A percentile compares a stretch with the other conserved stretches of the same genome.
These are phyloP conservation scores for Pluteus cervinus DNA, from an alignment of 768 basidiomycete species.

Conservation along the genomic window DNA sequence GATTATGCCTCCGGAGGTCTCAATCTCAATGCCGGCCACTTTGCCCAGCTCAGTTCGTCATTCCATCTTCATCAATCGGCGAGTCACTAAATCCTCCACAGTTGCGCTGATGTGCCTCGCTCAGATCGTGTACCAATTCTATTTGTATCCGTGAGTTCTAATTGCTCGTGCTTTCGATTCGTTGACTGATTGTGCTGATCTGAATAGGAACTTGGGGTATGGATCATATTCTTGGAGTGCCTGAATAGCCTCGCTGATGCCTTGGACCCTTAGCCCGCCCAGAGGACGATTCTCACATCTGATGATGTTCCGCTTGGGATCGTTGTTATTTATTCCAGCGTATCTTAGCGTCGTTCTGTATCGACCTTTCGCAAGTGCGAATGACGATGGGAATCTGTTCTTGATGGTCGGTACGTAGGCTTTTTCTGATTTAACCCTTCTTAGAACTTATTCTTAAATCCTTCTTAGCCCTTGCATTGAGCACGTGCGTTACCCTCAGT, in stretches of 20 bases:
- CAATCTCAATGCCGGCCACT: slow-evolving; percentile 86
- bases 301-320: slow-evolving; percentile 87
- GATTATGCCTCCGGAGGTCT: slow-evolving; percentile 84
- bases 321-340: slow-evolving; percentile 81
- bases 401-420: slow-evolving; percentile 69
- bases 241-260: slow-evolving; percentile 3
- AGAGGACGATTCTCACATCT: slow-evolving; percentile 78
- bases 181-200: slow-evolving; percentile 3
- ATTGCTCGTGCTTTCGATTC: slow-evolving; percentile 1
- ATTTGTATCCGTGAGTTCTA: slow-evolving; percentile 74
- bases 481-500: slow-evolving; percentile 66
- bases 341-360: slow-evolving; percentile 78
- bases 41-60: slow-evolving; percentile 77
- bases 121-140: slow-evolving; percentile 88
- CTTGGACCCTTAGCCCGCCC: slow-evolving; percentile 50
- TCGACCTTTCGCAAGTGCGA: slow-evolving; percentile 64
- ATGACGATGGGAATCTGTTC: slow-evolving; percentile 65
- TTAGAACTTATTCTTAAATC: slow-evolving; percentile 7
- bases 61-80: neutral
- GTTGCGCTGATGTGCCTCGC: slow-evolving; percentile 93
- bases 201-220: slow-evolving; percentile 58
- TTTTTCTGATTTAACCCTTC: slow-evolving; percentile 6
- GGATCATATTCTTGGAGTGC: slow-evolving; percentile 14
- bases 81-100: slow-evolving; percentile 21
- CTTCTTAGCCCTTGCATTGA: slow-evolving; percentile 56